Evolutionary conservation across 108 stramenopile genomes (phyloP), one percentile per base, ranked within the genome.

Genomic region (Poteriospumella lacustris): DNA sequence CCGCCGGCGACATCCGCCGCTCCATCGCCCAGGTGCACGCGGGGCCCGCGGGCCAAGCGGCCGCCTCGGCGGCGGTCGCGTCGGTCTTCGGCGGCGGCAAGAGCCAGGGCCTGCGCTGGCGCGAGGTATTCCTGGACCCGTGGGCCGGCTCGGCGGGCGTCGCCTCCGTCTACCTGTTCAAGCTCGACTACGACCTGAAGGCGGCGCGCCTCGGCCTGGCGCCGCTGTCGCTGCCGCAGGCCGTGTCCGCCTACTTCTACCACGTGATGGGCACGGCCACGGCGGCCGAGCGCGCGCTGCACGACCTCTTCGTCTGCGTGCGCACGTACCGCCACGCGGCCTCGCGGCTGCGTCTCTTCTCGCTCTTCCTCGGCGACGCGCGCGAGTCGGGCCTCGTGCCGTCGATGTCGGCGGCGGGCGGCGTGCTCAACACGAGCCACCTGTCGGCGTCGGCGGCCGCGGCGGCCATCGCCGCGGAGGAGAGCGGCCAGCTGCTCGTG

Each of bases 121-220:
- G 60, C 5, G 60, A 64, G 31, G 70, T 73, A 34, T 73, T 42
- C 42, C 41, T 5, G 5, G 70, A 73, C n/a, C 70, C 70, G 12
- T 73, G 70, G 70, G 5, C 12, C 5, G 43, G 9, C 9, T 34
- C 26, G 41, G 9, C 47, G 26, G 12, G 9, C 5, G 70, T 73
- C 19, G 70, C 70, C 26, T 24, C 31, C 9, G 36, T 56, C 41
- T 73, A 73, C 31, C 24, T 42, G 36, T 73, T 34, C 36, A 73
- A 73, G 42, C n/a, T 73, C 31, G 31, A 3, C 31, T 38, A 73
- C 36, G 70, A 73, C 36, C 28, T 12, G 26, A 5, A 38, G 3
- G 70, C 70, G 5, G 9, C 3, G 12, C 36, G 12, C 9, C 5
- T 44, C 26, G 70, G 70, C 28, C 36, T 73, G 41, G 3, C 41